Conservation (phyloP, 73 alveolate species). For the Paramecium primaurelia region DNA sequence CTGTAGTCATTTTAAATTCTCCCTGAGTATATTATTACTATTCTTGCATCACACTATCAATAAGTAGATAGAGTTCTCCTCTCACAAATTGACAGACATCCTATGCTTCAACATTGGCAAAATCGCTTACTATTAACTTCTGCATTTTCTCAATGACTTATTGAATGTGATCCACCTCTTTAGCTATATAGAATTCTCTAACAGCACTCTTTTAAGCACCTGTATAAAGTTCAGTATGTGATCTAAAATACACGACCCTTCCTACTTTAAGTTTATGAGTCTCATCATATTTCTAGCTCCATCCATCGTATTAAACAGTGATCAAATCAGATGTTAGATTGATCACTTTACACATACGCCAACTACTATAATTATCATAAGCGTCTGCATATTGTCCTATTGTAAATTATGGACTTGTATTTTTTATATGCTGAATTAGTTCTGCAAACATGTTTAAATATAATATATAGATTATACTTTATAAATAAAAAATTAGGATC, state of each 20-base stretch:
- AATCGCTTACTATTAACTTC: not conserved
- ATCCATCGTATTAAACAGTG: constrained; percentile 25
- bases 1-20: constrained; percentile 13
- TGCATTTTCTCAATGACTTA: constrained; percentile 27
- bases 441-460: constrained; percentile 6
- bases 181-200: not conserved
- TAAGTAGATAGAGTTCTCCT: constrained; percentile 3
- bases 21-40: not conserved
- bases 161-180: constrained; percentile 42
- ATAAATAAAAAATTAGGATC: not conserved
- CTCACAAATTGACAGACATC: constrained; percentile 24
- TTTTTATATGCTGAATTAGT: not conserved
- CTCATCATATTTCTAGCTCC: constrained; percentile 39
- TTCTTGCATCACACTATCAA: constrained; percentile 12
- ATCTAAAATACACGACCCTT: constrained; percentile 16
- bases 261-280: not conserved
- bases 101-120: not conserved
- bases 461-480: not conserved
- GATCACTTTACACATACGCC: not conserved
- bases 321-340: not conserved
- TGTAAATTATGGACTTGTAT: not conserved
- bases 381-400: not conserved
- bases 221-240: constrained; percentile 33
- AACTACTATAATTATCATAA: constrained; percentile 1
- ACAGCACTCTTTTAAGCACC: not conserved